Percentiles rank a stretch among this genome's conserved stretches.
phyloP scores from a whole-genome alignment of 495 filamentous ascomycete genomes.

The Clohesyomyces aquaticus region DNA sequence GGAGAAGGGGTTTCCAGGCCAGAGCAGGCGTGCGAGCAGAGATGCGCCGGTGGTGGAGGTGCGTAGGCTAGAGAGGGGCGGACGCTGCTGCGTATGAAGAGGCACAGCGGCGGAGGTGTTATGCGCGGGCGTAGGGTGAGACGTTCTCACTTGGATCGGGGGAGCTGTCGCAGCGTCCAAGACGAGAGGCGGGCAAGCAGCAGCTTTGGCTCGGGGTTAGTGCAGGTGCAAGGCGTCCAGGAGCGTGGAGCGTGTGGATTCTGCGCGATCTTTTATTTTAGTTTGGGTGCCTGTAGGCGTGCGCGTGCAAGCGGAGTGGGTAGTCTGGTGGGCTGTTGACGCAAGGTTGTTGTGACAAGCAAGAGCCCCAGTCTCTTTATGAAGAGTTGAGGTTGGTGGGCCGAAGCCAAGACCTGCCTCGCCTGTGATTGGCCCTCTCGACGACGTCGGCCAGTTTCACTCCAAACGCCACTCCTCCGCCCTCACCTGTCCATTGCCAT shows the following conservation, averaged over 20 bases:
- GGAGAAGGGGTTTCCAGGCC: background rate
- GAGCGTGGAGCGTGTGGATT: conserved; percentile 1
- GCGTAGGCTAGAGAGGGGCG: background rate
- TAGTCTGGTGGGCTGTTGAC: conserved; percentile 3
- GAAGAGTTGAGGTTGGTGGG: conserved; percentile 16
- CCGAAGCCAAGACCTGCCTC: conserved; percentile 8
- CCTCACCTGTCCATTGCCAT: background rate
- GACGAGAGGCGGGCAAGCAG: conserved; percentile 16
- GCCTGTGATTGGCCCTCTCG: conserved; percentile 22
- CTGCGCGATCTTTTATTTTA: background rate
- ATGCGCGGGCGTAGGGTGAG: background rate
- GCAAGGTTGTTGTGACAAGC: conserved; percentile 14
- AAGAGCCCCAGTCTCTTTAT: conserved; percentile 18
- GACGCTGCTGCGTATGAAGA: background rate
- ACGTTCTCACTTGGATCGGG: background rate
- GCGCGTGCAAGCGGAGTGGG: background rate
- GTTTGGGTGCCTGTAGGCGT: background rate
- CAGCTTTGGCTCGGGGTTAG: conserved; percentile 14
- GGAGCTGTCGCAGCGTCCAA: background rate
- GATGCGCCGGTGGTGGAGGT: background rate
- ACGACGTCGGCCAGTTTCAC: conserved; percentile 10
- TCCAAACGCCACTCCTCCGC: conserved; percentile 3
- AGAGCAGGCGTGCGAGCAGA: background rate
- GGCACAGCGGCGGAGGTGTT: background rate
- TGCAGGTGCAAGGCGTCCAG: background rate